A percentile compares a stretch with the other conserved stretches of the same genome.
These are phyloP conservation scores for Puccinia horiana DNA, from an alignment of 1,284 basidiomycete species.

Conservation along the genomic window DNA sequence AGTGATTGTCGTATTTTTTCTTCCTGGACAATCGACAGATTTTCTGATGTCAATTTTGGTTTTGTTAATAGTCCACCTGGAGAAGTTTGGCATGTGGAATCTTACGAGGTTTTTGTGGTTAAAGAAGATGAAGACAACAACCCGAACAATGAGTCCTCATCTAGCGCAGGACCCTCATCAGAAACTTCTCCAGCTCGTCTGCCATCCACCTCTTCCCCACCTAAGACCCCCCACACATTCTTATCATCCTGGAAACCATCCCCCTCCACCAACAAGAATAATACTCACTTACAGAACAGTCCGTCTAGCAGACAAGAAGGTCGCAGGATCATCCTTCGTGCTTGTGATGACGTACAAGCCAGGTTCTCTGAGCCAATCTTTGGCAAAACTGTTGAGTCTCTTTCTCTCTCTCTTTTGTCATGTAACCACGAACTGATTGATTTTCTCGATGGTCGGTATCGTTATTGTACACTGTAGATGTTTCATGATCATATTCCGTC, in stretches of 20 bases:
- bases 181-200: neutral
- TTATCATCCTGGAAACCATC: neutral
- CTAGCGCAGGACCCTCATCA: too few relatives aligned
- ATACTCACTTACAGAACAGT: neutral
- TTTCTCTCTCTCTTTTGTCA: neutral
- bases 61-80: conserved; percentile 32
- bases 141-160: conserved; percentile 29
- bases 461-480: conserved; percentile 20
- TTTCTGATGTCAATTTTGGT: neutral
- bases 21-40: conserved; percentile 35
- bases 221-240: neutral
- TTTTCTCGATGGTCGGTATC: neutral
- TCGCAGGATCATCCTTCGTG: conserved; percentile 60
- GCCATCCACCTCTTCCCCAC: neutral
- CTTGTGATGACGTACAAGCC: conserved; percentile 61
- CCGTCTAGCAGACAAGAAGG: conserved; percentile 54
- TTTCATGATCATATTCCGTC: conserved; percentile 46
- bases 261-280: neutral
- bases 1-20: conserved; percentile 59
- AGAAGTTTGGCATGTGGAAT: conserved; percentile 57
- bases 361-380: conserved; percentile 62
- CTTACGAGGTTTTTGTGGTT: conserved; percentile 60
- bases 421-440: neutral
- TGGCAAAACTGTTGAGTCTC: conserved; percentile 28
- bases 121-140: conserved; percentile 48